Evolutionary conservation across 352 stramenopile genomes (phyloP).

Genomic region (Phytophthora rubi): DNA sequence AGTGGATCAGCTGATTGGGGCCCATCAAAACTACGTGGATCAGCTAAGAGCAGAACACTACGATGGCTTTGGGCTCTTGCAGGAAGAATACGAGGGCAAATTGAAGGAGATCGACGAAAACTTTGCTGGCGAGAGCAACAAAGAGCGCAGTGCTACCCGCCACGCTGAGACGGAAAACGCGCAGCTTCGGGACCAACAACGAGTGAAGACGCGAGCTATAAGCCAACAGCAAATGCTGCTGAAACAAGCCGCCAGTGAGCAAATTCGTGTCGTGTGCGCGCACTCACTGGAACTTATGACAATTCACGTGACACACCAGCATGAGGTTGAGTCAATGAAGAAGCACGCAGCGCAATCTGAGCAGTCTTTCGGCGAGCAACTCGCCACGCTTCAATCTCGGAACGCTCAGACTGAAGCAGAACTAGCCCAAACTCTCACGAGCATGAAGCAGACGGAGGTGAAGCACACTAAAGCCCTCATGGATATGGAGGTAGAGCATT

Average conservation of each 20-base stretch:
- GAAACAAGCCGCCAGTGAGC: slow-evolving; percentile 24
- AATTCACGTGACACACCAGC: slow-evolving; percentile 14
- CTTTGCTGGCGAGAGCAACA: slow-evolving; percentile 2
- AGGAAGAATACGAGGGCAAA: slow-evolving; percentile 12
- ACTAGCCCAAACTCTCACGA: not conserved
- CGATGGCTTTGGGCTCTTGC: slow-evolving; percentile 16
- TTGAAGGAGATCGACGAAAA: slow-evolving; percentile 8
- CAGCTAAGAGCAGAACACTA: slow-evolving; percentile 14
- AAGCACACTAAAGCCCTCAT: slow-evolving; percentile 3
- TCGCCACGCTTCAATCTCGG: slow-evolving; percentile 4
- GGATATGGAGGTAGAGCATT: not conserved
- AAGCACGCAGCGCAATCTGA: slow-evolving; percentile 1
- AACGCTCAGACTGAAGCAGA: slow-evolving; percentile 5
- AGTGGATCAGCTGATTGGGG: slow-evolving; percentile 18
- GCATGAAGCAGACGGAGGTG: not conserved
- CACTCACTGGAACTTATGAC: slow-evolving; percentile 29
- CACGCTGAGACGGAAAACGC: slow-evolving; percentile 1
- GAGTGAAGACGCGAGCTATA: not conserved
- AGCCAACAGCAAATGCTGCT: slow-evolving; percentile 4
- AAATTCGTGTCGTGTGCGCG: slow-evolving; percentile 22
- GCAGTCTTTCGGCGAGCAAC: not conserved
- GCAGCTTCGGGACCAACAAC: slow-evolving; percentile 7
- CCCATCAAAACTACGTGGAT: slow-evolving; percentile 11
- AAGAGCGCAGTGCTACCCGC: slow-evolving; percentile 1
- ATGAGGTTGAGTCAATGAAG: slow-evolving; percentile 22